These are phyloP conservation scores for Trichoderma hamatum DNA, from an alignment of 2,329 filamentous ascomycete genomes.

Conservation along the genomic window DNA sequence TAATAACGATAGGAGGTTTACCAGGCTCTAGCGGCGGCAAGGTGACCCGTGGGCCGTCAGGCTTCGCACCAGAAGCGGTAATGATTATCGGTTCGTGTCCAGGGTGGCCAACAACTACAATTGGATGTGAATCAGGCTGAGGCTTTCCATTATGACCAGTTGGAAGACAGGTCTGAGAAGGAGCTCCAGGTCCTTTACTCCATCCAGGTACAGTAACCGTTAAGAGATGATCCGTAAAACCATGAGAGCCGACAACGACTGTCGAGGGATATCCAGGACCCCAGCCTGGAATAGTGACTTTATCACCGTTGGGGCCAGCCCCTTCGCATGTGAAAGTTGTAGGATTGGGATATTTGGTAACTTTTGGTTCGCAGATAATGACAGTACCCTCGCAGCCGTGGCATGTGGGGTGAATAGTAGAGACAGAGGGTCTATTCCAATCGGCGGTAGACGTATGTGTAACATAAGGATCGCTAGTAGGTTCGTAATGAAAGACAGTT, in stretches of 20 bases:
- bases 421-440: constrained; percentile 30
- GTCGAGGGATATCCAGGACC: constrained; percentile 27
- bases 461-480: constrained; percentile 33
- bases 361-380: constrained; percentile 34
- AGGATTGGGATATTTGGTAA: background rate
- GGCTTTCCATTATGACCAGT: constrained; percentile 30
- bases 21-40: constrained; percentile 18
- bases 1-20: background rate
- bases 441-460: constrained; percentile 32
- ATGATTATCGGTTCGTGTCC: constrained; percentile 5
- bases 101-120: constrained; percentile 28
- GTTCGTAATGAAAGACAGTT: constrained; percentile 35
- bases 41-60: constrained; percentile 22
- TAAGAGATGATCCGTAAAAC: constrained; percentile 24
- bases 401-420: constrained; percentile 32
- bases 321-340: constrained; percentile 27
- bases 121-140: constrained; percentile 26
- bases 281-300: constrained; percentile 26
- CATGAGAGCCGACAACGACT: constrained; percentile 30
- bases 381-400: constrained; percentile 33
- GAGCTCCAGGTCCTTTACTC: constrained; percentile 9
- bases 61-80: constrained; percentile 18
- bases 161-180: constrained; percentile 29
- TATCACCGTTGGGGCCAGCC: constrained; percentile 22
- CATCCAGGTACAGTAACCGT: constrained; percentile 29